Base-by-base conservation (phyloP, 495 filamentous ascomycete species). In the Aspergillus bridgeri region DNA sequence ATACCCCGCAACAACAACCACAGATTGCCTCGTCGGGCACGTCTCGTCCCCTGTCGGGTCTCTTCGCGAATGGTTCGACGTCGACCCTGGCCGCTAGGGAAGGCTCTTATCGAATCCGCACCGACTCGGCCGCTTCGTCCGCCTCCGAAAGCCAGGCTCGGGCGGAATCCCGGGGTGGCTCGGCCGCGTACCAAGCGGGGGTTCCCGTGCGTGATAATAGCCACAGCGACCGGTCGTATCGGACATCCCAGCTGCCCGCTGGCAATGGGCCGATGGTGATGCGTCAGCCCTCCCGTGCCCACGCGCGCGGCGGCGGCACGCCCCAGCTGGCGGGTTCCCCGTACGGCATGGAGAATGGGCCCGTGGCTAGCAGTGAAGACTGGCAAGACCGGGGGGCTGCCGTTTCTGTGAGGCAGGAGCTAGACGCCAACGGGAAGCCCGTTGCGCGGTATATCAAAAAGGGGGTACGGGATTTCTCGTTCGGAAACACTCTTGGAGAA, bases 311-410 rank as follows among this genome's bases (percentile, higher is more conserved):
- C 46, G 68, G 64, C 54, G 82, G 80, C 38, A 75, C 82, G 24
- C 67, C 84, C 48, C 87, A 87, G 53, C 81, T 86, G 43, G 63
- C 74, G 13, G 76, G 75, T 13, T 69, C 76, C 6, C 79, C 82
- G 22, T 88, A 90, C 62, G 78, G 72, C 23, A 64, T 81, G 51
- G 89, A 94, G 63, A 82, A 84, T 48, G 86, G 84, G 3, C 81
- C 83, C 5, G 67, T 82, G 23, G 72, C 84, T 4, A 92, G 86
- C 66, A 93, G 85, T 66, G 93, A 96, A 55, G 93, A 97, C 48
- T 97, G 94, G 94, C 89, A 96, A 71, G 94, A 98, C 20, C 86
- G 85, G 53, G 93, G 94, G 42, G 94, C 94, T 5, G 90, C 94
- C 1, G 83, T 94, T 11, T 82, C 85, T 7, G 75, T 90, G 43